Conservation (phyloP, 768 basidiomycete genomes). For the Boletus barrowsii region DNA sequence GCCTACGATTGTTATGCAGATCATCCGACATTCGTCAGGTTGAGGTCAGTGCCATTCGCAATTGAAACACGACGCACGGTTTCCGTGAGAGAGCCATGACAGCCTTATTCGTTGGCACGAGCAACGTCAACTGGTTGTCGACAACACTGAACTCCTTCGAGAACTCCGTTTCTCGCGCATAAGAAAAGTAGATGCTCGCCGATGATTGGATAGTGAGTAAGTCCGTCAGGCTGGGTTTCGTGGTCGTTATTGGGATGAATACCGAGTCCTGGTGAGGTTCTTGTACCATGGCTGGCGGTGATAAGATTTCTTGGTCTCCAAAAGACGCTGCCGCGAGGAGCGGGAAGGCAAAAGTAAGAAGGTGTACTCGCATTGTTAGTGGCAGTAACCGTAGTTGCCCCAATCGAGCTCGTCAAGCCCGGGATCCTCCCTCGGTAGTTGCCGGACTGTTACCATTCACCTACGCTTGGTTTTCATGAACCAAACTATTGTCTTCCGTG, state of each 20-base stretch:
- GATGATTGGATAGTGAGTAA: slow-evolving; percentile 73
- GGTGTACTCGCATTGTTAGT: slow-evolving; percentile 15
- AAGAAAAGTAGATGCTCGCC: slow-evolving; percentile 81
- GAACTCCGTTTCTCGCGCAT: slow-evolving; percentile 70
- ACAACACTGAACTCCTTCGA: slow-evolving; percentile 44
- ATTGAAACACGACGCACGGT: slow-evolving; percentile 54
- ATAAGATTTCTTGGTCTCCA: slow-evolving; percentile 26
- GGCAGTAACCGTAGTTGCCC: not conserved
- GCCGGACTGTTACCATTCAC: too few relatives aligned
- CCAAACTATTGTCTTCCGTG: too few relatives aligned
- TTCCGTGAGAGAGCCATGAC: slow-evolving; percentile 78
- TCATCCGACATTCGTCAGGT: not conserved
- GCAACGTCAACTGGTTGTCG: slow-evolving; percentile 46
- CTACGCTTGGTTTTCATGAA: too few relatives aligned
- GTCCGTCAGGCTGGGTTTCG: slow-evolving; percentile 64
- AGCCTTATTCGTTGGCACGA: slow-evolving; percentile 87
- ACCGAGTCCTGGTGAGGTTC: slow-evolving; percentile 4
- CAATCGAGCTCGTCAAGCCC: not conserved
- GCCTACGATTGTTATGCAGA: slow-evolving; percentile 39
- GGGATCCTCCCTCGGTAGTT: too few relatives aligned
- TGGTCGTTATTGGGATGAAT: slow-evolving; percentile 38
- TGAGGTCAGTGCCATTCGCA: not conserved
- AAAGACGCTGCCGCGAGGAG: slow-evolving; percentile 30
- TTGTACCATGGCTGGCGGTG: slow-evolving; percentile 15
- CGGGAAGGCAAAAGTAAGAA: slow-evolving; percentile 30